These are phyloP conservation scores for Pulveroboletus sp. DNA, from an alignment of 768 basidiomycete species.

Conservation along the genomic window DNA sequence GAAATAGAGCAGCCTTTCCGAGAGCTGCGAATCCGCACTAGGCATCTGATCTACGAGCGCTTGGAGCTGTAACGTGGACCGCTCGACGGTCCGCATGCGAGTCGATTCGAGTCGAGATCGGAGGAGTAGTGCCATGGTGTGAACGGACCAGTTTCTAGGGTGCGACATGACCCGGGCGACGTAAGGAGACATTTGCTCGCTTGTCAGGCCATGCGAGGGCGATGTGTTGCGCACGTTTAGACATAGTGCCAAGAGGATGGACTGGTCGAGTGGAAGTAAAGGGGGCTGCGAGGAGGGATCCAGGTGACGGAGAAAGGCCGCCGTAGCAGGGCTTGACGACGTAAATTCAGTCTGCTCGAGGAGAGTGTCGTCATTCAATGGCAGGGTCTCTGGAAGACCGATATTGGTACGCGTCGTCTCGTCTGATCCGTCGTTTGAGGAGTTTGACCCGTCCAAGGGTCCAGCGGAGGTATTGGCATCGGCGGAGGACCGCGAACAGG, in stretches of 20 bases:
- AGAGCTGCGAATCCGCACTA: slow-evolving; percentile 66
- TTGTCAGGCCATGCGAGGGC: slow-evolving; percentile 84
- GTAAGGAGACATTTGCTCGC: slow-evolving; percentile 91
- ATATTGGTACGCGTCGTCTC: slow-evolving; percentile 3
- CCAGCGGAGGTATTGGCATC: not conserved
- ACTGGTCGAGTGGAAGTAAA: slow-evolving; percentile 91
- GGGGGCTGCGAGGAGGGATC: slow-evolving; percentile 82
- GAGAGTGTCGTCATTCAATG: slow-evolving; percentile 92
- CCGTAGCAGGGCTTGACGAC: slow-evolving; percentile 51
- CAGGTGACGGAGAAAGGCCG: slow-evolving; percentile 58
- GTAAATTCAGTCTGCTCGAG: slow-evolving; percentile 93
- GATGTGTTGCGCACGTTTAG: slow-evolving; percentile 87
- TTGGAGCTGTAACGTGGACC: slow-evolving; percentile 88
- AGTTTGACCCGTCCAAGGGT: slow-evolving; percentile 7
- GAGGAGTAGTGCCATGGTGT: slow-evolving; percentile 93
- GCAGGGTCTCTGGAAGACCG: slow-evolving; percentile 69
- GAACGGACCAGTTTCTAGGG: slow-evolving; percentile 91
- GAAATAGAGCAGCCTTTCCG: slow-evolving; percentile 76
- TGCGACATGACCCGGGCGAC: slow-evolving; percentile 84
- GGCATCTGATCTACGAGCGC: slow-evolving; percentile 97
- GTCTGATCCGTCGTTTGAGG: slow-evolving; percentile 5
- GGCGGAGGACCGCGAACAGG: slow-evolving; percentile 8
- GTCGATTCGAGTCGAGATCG: slow-evolving; percentile 87
- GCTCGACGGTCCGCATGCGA: slow-evolving; percentile 89
- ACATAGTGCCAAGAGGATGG: slow-evolving; percentile 85